These are phyloP conservation scores for Herpotrichia juniperi DNA, from an alignment of 2,329 filamentous ascomycete species.

Conservation along the genomic window DNA sequence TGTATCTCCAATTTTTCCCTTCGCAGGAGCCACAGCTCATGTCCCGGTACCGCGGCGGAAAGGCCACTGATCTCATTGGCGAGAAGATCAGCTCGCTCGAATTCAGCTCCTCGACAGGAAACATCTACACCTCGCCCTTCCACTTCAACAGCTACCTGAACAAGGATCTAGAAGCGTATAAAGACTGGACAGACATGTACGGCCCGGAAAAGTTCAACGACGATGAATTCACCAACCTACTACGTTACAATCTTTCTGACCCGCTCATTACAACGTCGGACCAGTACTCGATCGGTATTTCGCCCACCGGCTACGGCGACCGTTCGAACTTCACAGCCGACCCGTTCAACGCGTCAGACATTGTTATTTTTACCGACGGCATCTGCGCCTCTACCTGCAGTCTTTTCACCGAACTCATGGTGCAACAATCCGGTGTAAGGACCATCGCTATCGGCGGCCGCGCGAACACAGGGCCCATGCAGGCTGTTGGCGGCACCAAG, in stretches of 20 bases:
- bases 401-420: conserved; percentile 55
- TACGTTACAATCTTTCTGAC: conserved; percentile 48
- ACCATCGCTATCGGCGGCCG: conserved; percentile 52
- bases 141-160: conserved; percentile 41
- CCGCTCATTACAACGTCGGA: conserved; percentile 40
- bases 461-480: conserved; percentile 48
- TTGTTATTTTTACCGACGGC: conserved; percentile 51
- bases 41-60: conserved; percentile 54
- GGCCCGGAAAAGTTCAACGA: conserved; percentile 37
- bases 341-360: conserved; percentile 46
- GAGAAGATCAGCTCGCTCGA: conserved; percentile 24
- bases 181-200: conserved; percentile 45
- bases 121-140: conserved; percentile 39
- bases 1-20: conserved; percentile 63
- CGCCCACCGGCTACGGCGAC: conserved; percentile 34
- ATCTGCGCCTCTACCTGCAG: conserved; percentile 54
- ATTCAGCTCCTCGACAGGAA: conserved; percentile 22
- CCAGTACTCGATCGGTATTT: conserved; percentile 30
- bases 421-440: conserved; percentile 50
- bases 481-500: conserved; percentile 53
- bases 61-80: conserved; percentile 37
- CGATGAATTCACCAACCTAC: conserved; percentile 46
- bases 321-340: conserved; percentile 34
- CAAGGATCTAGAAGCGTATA: conserved; percentile 32
- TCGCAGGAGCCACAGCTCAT: conserved; percentile 49